These are phyloP conservation scores for Croton laevigatus DNA, from an alignment of 441 rosid species.

Conservation along the genomic window DNA sequence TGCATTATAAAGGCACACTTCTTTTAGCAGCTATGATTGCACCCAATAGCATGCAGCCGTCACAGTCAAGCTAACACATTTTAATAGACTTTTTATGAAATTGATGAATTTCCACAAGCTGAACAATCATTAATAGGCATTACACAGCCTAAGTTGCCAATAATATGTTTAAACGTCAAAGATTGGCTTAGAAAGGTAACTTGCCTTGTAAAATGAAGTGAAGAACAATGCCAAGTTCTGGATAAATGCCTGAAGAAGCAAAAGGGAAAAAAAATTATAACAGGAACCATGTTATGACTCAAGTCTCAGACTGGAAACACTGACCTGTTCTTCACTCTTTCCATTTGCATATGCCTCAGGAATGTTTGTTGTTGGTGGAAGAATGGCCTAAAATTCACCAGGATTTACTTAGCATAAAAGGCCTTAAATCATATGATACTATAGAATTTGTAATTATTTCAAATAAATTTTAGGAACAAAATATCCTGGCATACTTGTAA, in stretches of 20 bases:
- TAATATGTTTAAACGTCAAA: background rate
- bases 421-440: background rate
- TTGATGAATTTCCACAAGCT: too few relatives aligned
- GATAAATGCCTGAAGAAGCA: constrained; percentile 81
- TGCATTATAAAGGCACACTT: too few relatives aligned
- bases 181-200: constrained; percentile 15
- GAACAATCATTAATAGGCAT: too few relatives aligned
- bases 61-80: too few relatives aligned
- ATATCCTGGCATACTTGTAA: constrained; percentile 53
- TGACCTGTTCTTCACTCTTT: constrained; percentile 86
- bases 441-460: background rate
- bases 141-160: too few relatives aligned
- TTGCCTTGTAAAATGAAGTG: constrained; percentile 93
- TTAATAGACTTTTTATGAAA: too few relatives aligned
- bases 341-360: constrained; percentile 96
- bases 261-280: constrained; percentile 10
- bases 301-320: constrained; percentile 19
- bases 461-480: background rate
- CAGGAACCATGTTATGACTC: constrained; percentile 1
- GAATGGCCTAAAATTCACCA: constrained; percentile 52
- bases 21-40: too few relatives aligned
- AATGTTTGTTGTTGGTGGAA: constrained; percentile 73
- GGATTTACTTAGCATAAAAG: constrained; percentile 11
- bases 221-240: constrained; percentile 96
- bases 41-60: too few relatives aligned